A percentile compares a stretch with the other conserved stretches of the same genome.
Evolutionary conservation across 345 rosid genomes (phyloP).

Genomic region (Microthlaspi erraticum): DNA sequence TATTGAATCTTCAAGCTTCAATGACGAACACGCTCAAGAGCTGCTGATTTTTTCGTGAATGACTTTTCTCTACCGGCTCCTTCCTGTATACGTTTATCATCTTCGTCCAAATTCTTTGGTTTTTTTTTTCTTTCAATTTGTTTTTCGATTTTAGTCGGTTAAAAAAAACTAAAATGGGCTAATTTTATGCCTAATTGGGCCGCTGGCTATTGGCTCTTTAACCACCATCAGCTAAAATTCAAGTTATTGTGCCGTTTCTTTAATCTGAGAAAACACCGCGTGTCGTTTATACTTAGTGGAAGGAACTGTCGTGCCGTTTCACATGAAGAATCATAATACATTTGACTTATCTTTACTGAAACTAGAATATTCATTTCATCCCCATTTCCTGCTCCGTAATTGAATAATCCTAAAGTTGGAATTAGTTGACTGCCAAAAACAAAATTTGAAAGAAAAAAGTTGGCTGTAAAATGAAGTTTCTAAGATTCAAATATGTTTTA

Average conservation of each 20-base stretch:
- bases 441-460: too few relatives aligned
- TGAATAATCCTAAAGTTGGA: too few relatives aligned
- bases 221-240: background rate
- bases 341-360: too few relatives aligned
- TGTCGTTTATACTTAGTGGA: slow-evolving; percentile 18
- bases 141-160: slow-evolving; percentile 6
- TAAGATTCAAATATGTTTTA: too few relatives aligned
- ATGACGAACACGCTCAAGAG: slow-evolving; percentile 24
- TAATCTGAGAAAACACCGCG: background rate
- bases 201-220: slow-evolving; percentile 11
- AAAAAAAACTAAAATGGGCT: slow-evolving; percentile 18
- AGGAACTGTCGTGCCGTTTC: slow-evolving; percentile 1
- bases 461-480: too few relatives aligned
- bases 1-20: slow-evolving; percentile 6
- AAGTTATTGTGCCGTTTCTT: slow-evolving; percentile 7
- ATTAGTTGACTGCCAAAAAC: too few relatives aligned
- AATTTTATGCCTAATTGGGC: slow-evolving; percentile 29
- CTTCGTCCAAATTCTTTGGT: slow-evolving; percentile 18
- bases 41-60: slow-evolving; percentile 12
- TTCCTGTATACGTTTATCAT: slow-evolving; percentile 9
- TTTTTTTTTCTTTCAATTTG: background rate
- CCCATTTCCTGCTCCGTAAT: too few relatives aligned
- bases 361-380: too few relatives aligned
- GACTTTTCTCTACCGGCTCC: slow-evolving; percentile 16
- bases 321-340: too few relatives aligned